Base-by-base conservation (phyloP, 192 early-diverging fungal species). In the Borealophlyctis nickersoniae region DNA sequence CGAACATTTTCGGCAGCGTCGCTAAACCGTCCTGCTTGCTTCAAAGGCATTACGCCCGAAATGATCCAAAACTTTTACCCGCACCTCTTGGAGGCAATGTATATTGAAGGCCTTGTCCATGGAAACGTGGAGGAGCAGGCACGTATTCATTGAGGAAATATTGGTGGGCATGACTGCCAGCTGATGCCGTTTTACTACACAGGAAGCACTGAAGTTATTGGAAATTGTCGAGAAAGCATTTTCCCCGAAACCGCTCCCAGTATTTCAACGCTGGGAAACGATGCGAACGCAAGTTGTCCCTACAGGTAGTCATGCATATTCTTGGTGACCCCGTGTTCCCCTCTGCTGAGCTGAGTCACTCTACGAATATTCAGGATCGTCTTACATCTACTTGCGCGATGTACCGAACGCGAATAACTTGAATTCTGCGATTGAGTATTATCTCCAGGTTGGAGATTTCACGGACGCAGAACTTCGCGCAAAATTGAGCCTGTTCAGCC, bases 401-500 rank as follows among this genome's bases (percentile, higher is more conserved):
- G 87, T 91, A 0, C 85, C 86, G 0, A 92, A 96, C 65, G 69
- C 81, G 23, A 78, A 88, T 49, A 91, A 98, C 70, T 71, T 93
- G 36, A 96, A 98, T 67, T 93, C 89, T 56, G 88, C 91, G 30
- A 84, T 96, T 33, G 92, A 94, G 52, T 83, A 91, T 73, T 90
- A 88, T 60, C 64, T 93, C 22, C 90, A 93, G 63, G 75, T 93
- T 31, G 94, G 95, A 2, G 79, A 85, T 65, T 79, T 83, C 28
- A 77, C 80, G 4, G 76, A 93, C 64, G 79, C 66, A 32, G 65
- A 76, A 23, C 71, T 85, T 30, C 89, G 94, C 31, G 85, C 83
- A 33, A 70, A 84, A 16, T 72, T 92, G 22, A 77, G 81, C 34
- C 80, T 98, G 49, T 62, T 93, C 56, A 81, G 86, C 14, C 91